Evolutionary conservation across 169 alveolate species (phyloP), one percentile per base, ranked within the genome.

Genomic region (Cryptosporidium canis): DNA sequence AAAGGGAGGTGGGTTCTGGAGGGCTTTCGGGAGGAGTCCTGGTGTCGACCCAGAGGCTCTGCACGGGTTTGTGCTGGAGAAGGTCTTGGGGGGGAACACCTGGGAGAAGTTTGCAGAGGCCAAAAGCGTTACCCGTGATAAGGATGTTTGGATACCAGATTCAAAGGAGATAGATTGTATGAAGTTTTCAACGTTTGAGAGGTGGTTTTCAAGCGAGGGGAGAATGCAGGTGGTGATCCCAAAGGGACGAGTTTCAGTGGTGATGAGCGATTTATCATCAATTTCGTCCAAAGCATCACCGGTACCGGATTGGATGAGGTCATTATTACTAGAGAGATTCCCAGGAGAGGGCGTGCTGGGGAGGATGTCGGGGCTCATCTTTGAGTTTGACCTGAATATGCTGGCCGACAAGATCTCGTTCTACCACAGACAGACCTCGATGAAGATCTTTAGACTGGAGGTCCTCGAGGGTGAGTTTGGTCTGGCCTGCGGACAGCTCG

Each of bases 301-400:
- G 47, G 39, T 77, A n/a, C 87, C 87, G 37, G 72, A 61, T 41
- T 77, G 87, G 87, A 77, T 77, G 72, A 77, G 66, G 0, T 29
- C 68, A 24, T 39, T 77, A 61, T 33, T 77, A 43, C n/a, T 43
- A 16, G 24, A 27, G 4, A 51, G n/a, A 2, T 27, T 31, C 8
- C 9, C 47, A 48, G 27, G 37, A 24, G 55, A 58, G 21, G 21
- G 47, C 27, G n/a, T 77, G 5, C 29, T 77, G 12, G 87, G 87
- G 3, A 77, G 24, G 41, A 58, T 35, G 9, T 43, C 87, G 4
- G 61, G 77, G 14, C 18, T 77, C 9, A 31, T 63, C 9, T 7
- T 77, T 1, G 71, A 63, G 21, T 41, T 55, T 58, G 63, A 33
- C 44, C 11, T 77, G 41, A 58, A 77, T 44, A 12, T 77, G 55